Evolutionary conservation across 306 rosid genomes (phyloP), one percentile per base, ranked within the genome.

Genomic region (Astragalus glycyphyllos): DNA sequence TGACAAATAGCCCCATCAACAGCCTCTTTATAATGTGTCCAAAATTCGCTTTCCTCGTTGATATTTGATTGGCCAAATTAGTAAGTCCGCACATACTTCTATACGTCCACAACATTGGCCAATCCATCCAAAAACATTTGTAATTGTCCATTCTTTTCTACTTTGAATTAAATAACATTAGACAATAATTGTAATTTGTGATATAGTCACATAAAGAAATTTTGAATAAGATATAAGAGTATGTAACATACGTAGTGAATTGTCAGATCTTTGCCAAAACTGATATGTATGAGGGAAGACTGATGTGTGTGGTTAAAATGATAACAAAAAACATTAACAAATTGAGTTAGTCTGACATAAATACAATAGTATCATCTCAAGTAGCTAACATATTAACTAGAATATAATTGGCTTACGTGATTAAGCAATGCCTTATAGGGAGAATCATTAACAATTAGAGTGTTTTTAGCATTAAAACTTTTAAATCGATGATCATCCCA

Each of bases 261-360:
- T 17, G 58, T 53, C 58, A 53, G 12, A 0, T 6, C 8, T 17
- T 5, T 53, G 32, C 58, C 58, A 53, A 53, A 8, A 42, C 11
- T 53, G 4, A 7, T 53, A 53, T 53, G 58, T 53, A 20, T 17
- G 12, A 17, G 58, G 58, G 58, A 53, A 53, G 34, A 53, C 1
- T 53, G 57, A 1, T 7, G 57, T 16, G 50, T 46, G 51, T 46
- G 16, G 51, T 16, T 46, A 6, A 46, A 46, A 47, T n/a, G 53
- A 47, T 47, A 12, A 53, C 34, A 53, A 53, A 53, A 42, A 42
- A 8, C 47, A 53, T 17, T 53, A 31, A 53, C 34, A 53, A 53
- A 53, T 8, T 53, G 34, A 53, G 58, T 53, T 53, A 53, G 58
- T 9, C 58, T 2, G 47, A 42, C 11, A 42, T 42, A 42, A 42